Evolutionary conservation across 2,329 filamentous ascomycete species (phyloP), one percentile per base, ranked within the genome.

Genomic region (Fusarium marasasianum): DNA sequence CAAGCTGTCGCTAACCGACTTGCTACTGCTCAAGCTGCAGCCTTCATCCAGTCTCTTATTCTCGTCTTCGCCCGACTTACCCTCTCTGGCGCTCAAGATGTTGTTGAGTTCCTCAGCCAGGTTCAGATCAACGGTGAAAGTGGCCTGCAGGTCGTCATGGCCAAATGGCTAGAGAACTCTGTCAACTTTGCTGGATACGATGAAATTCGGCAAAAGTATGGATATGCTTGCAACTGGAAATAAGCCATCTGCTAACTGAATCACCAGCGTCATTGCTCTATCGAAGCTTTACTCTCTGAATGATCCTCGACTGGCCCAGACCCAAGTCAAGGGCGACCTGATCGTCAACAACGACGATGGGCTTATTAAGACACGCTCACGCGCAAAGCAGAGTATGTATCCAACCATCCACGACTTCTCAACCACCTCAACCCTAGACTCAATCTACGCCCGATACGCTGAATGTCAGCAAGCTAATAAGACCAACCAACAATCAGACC

Each of bases 151-250:
- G 91, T 98, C 31, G 96, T 99, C 8, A 85, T 98, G 75, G 89
- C 91, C 83, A 98, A 98, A 84, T 99, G 96, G 96, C 87, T 99
- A 2, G 96, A 98, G 84, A 98, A 98, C 83, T 98, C 95, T 8
- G 90, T 97, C 82, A 97, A 93, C 82, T 99, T 99, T 83, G 95
- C 95, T n/a, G 96, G 96, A 18, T 99, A 98, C 78, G 95, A 98
- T 78, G 96, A 98, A 82, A 98, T 98, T 77, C 91, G 95, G 76
- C 94, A 98, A 82, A 99, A 98, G 93, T 95, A 86, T 82, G 91
- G 86, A 44, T 38, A 35, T 35, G 33, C 33, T 13, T 18, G 22
- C 6, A 29, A 13, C 5, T 35, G 29, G 24, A 24, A n/a, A 1
- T 31, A 35, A 24, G 44, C 11, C 31, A 14, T 38, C 24, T 69